Evolutionary conservation across 768 basidiomycete species (phyloP), one percentile per base, ranked within the genome.

Genomic region (Russula sp.): DNA sequence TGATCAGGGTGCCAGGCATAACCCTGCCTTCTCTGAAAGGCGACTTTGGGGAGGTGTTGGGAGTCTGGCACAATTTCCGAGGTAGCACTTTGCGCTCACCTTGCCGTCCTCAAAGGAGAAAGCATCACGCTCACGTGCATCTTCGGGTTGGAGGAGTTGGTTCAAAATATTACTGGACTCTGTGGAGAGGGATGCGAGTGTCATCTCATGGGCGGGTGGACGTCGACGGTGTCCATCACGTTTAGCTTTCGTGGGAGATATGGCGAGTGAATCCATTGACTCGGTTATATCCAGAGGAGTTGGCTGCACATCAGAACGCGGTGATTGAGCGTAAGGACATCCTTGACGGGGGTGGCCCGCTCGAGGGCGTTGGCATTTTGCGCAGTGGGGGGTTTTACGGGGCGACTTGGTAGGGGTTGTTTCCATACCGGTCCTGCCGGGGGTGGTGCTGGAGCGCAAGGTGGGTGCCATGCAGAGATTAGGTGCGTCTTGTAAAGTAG

Each of bases 271-370:
- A 27, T 45, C 67, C 54, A 69, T 52, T 13, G 64, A 56, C 37
- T 34, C 11, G 27, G 57, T 31, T 27, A 68, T 57, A 13, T 64
- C 66, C 14, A 47, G 49, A 22, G 31, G 34, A 31, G 14, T 20
- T 48, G 54, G 44, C 27, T 45, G 59, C 31, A 7, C 44, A 6
- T 20, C 35, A 47, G 49, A 37, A 16, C 22, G 39, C 13, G 56
- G 59, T 27, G 57, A 60, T 31, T 22, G 20, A 27, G 66, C 71
- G 59, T 74, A 80, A 2, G 84, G 83, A 69, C 86, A 86, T 7
- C 85, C 84, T 2, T 82, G 80, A 56, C 85, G 84, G 14, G 86
- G 86, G 68, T 87, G 86, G 0, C 86, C 85, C 20, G 76, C 78
- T 61, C 79, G 77, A 0, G 83, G 83, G 27, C 80, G 80, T 63